These are phyloP conservation scores for Pigoraptor vietnamica DNA, from an alignment of 78 protist species.

Conservation along the genomic window DNA sequence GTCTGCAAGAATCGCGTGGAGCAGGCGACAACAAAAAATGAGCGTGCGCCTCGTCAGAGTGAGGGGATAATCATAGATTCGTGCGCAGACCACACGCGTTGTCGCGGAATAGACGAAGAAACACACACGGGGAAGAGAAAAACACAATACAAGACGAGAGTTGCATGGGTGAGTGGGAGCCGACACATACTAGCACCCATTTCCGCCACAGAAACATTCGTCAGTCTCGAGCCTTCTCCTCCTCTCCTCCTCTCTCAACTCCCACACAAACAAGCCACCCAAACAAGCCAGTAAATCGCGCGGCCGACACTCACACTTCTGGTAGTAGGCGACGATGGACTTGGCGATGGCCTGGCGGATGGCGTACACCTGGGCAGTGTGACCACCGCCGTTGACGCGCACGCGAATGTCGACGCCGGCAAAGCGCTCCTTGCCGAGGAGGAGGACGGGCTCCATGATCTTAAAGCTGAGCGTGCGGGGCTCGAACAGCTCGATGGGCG, in stretches of 20 bases:
- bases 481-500: slow-evolving; percentile 84
- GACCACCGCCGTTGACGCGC: slow-evolving; percentile 98
- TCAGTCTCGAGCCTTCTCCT: no score
- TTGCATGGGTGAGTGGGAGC: no score
- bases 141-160: no score
- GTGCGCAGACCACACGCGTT: neutral
- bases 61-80: neutral
- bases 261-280: no score
- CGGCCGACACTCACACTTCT: slow-evolving; percentile 82
- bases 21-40: neutral
- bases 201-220: neutral
- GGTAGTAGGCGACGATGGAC: slow-evolving; percentile 96
- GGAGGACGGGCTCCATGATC: slow-evolving; percentile 94
- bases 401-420: slow-evolving; percentile 93
- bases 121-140: neutral
- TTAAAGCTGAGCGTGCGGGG: slow-evolving; percentile 94
- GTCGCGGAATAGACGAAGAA: neutral
- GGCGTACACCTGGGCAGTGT: slow-evolving; percentile 91
- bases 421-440: slow-evolving; percentile 89
- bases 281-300: no score
- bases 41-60: neutral
- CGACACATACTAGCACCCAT: neutral
- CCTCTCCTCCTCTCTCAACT: no score
- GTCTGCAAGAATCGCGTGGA: slow-evolving; percentile 18
- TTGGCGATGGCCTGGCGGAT: slow-evolving; percentile 98